Evolutionary conservation across 345 rosid species (phyloP).

Genomic region (Arabis alpina): DNA sequence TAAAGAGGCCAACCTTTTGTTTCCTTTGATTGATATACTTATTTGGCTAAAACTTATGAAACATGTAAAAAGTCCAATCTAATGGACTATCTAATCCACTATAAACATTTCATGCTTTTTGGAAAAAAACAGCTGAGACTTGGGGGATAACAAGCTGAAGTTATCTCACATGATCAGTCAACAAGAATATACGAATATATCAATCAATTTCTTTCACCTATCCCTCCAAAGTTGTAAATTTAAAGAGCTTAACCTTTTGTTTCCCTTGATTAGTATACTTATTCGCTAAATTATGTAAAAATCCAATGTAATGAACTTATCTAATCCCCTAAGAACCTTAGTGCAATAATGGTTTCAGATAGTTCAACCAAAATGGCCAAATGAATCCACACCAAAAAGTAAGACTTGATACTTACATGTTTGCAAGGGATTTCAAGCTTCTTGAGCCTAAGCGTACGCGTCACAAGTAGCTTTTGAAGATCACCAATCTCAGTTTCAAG

Average conservation of each 20-base stretch:
- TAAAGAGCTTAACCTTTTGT: neutral
- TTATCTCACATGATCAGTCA: neutral
- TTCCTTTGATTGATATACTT: too few relatives aligned
- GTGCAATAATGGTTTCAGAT: neutral
- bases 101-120: neutral
- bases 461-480: slow-evolving; percentile 66
- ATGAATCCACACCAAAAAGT: neutral
- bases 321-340: neutral
- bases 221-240: neutral
- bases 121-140: neutral
- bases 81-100: neutral
- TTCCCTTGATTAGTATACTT: too few relatives aligned
- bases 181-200: neutral
- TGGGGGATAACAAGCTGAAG: neutral
- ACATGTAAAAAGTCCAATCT: neutral
- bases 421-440: slow-evolving; percentile 86
- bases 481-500: slow-evolving; percentile 86
- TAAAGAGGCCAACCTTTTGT: neutral
- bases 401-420: slow-evolving; percentile 57
- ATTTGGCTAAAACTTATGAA: neutral
- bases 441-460: slow-evolving; percentile 79
- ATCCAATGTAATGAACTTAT: neutral
- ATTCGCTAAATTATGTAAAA: neutral
- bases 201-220: neutral
- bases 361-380: neutral